A percentile compares a stretch with the other conserved stretches of the same genome.
These are phyloP conservation scores for Metschnikowia shivogae DNA, from an alignment of 805 yeast genomes.

Conservation along the genomic window DNA sequence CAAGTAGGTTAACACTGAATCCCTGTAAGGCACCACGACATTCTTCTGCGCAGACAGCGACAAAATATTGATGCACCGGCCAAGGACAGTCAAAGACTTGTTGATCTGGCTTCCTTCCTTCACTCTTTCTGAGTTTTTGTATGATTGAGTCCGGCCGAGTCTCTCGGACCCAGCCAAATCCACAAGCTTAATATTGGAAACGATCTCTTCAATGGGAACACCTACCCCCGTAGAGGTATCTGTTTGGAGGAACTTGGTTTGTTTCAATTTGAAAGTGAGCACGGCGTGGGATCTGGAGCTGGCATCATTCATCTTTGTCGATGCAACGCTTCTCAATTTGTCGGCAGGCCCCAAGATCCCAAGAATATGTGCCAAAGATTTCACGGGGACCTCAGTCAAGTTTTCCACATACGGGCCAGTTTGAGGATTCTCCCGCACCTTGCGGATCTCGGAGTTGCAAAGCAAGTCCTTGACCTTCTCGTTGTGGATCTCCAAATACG, in stretches of 20 bases:
- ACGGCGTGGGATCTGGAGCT: constrained; percentile 84
- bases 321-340: constrained; percentile 57
- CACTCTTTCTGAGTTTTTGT: constrained; percentile 49
- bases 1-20: constrained; percentile 70
- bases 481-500: constrained; percentile 74
- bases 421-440: constrained; percentile 61
- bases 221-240: constrained; percentile 22
- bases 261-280: constrained; percentile 57
- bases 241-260: constrained; percentile 42
- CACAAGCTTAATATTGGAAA: constrained; percentile 63
- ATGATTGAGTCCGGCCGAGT: constrained; percentile 57
- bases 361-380: constrained; percentile 46
- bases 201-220: constrained; percentile 43
- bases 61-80: constrained; percentile 55
- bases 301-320: constrained; percentile 66
- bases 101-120: constrained; percentile 77
- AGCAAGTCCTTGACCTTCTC: constrained; percentile 70
- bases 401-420: constrained; percentile 74
- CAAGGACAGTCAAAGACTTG: constrained; percentile 72
- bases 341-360: constrained; percentile 50
- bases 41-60: constrained; percentile 39
- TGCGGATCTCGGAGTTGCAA: constrained; percentile 28
- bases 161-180: constrained; percentile 86
- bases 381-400: constrained; percentile 49
- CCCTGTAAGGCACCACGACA: constrained; percentile 62